These are phyloP conservation scores for Tilletiopsis washingtonensis DNA, from an alignment of 1,284 basidiomycete species.

Conservation along the genomic window DNA sequence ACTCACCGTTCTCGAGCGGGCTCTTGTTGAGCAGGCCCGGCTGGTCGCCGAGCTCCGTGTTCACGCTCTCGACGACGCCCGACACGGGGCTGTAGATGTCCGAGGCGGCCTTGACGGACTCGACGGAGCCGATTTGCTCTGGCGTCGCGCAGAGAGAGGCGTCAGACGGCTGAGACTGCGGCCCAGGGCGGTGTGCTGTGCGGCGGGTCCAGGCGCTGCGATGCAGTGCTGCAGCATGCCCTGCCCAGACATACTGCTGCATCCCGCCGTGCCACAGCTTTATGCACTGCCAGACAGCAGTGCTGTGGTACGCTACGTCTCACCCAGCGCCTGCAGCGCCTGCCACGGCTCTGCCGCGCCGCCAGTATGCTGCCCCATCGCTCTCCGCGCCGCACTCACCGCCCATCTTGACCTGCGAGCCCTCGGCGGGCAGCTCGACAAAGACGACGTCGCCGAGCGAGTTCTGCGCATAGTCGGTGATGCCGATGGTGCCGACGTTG, in stretches of 20 bases:
- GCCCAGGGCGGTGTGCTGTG: too few species aligned
- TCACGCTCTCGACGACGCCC: constrained; percentile 72
- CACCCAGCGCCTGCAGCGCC: not conserved
- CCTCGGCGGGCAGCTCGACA: constrained; percentile 77
- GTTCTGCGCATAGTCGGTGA: constrained; percentile 89
- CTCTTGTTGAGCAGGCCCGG: constrained; percentile 84
- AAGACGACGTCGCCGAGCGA: constrained; percentile 95
- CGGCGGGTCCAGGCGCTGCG: too few species aligned
- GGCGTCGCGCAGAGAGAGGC: too few species aligned
- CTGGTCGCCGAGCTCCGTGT: constrained; percentile 61
- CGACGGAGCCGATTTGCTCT: constrained; percentile 91
- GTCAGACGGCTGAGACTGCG: too few species aligned
- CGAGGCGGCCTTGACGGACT: constrained; percentile 95
- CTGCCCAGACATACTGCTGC: too few species aligned
- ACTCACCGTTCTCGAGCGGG: constrained; percentile 71
- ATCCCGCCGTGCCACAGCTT: too few species aligned
- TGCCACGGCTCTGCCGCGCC: not conserved
- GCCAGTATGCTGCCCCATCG: not conserved
- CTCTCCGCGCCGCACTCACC: constrained; percentile 57
- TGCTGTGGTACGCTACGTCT: too few species aligned
- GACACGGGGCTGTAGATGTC: constrained; percentile 94
- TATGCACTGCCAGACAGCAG: too few species aligned
- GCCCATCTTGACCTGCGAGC: constrained; percentile 63
- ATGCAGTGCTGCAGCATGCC: too few species aligned
- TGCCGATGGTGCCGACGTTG: constrained; percentile 72